phyloP scores from a whole-genome alignment of 75 land plant species.

The Selaginella moellendorffii region DNA sequence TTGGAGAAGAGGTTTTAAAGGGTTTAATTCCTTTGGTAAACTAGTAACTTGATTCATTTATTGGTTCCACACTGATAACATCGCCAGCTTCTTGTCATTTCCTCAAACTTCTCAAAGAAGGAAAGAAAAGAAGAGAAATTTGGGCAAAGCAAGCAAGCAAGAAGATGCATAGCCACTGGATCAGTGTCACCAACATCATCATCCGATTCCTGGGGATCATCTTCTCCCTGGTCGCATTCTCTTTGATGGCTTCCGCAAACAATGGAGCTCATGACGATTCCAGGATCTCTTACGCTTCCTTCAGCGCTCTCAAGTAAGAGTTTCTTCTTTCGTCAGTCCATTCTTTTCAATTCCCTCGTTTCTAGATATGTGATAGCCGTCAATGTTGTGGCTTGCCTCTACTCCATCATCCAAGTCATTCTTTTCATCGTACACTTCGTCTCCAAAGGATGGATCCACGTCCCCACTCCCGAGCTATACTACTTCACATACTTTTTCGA shows the following conservation, averaged over 20 bases:
- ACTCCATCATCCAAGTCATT: neutral
- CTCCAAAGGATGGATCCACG: neutral
- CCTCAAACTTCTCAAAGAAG: neutral
- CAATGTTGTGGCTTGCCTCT: neutral
- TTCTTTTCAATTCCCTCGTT: neutral
- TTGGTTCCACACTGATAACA: too few relatives aligned
- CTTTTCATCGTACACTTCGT: neutral
- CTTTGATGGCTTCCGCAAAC: neutral
- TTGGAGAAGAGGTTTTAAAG: too few relatives aligned
- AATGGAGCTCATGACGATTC: neutral
- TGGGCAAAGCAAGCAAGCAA: neutral
- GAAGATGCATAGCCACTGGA: neutral
- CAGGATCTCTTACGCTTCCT: neutral
- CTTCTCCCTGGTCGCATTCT: neutral
- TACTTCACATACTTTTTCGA: neutral
- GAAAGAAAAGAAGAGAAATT: neutral
- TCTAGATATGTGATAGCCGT: neutral
- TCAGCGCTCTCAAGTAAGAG: neutral
- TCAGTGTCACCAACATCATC: neutral
- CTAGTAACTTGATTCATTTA: too few relatives aligned
- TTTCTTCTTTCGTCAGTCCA: too few relatives aligned
- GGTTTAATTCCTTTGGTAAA: too few relatives aligned
- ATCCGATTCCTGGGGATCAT: neutral
- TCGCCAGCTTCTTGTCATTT: neutral
- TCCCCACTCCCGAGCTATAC: neutral